phyloP scores from a whole-genome alignment of 805 yeast genomes.

The Cyberlindnera suaveolens region DNA sequence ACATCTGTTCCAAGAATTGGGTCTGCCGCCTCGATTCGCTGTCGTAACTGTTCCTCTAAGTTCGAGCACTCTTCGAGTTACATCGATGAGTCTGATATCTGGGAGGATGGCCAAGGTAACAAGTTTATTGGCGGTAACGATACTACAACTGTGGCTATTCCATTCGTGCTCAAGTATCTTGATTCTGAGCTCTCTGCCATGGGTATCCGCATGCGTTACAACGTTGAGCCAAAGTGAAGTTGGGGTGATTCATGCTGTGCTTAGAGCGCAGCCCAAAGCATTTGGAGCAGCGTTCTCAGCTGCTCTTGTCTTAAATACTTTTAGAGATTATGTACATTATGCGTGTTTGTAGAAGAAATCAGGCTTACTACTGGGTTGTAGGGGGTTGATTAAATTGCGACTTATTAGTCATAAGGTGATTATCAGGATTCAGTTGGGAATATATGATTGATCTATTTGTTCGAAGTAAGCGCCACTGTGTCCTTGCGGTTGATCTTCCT shows the following conservation, averaged over 20 bases:
- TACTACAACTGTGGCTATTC: constrained; percentile 94
- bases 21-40: constrained; percentile 65
- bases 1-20: constrained; percentile 90
- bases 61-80: constrained; percentile 50
- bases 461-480: too few relatives aligned
- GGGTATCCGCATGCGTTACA: constrained; percentile 93
- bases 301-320: neutral
- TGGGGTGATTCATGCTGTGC: neutral
- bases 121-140: constrained; percentile 87
- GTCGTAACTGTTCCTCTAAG: constrained; percentile 84
- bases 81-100: constrained; percentile 65
- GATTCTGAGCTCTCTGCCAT: constrained; percentile 95
- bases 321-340: neutral
- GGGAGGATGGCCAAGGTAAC: constrained; percentile 98
- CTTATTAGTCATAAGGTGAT: too few relatives aligned
- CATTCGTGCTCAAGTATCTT: constrained; percentile 90
- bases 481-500: too few relatives aligned
- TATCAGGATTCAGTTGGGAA: too few relatives aligned
- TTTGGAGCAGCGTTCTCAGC: neutral
- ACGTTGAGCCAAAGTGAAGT: constrained; percentile 54
- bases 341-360: too few relatives aligned
- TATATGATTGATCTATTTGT: too few relatives aligned
- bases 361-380: too few relatives aligned
- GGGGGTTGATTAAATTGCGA: too few relatives aligned
- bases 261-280: neutral